Evolutionary conservation across 1,284 basidiomycete genomes (phyloP).

Genomic region (Fomitopsis schrenkii): DNA sequence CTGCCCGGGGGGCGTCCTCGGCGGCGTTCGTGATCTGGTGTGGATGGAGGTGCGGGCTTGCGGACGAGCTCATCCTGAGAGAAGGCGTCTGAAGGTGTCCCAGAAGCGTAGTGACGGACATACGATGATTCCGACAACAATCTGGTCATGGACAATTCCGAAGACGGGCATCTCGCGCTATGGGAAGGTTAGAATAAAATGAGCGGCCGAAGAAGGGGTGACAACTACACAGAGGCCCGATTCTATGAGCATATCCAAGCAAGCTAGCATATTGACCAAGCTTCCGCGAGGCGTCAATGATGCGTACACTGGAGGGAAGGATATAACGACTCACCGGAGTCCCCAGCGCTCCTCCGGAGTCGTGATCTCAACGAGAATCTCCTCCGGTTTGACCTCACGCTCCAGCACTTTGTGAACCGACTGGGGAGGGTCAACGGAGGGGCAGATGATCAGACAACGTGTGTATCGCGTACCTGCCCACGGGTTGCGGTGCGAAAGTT

Average conservation of each 20-base stretch:
- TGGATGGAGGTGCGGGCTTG: constrained; percentile 17
- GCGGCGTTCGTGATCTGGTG: background rate
- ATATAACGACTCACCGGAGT: constrained; percentile 40
- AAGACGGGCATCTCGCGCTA: constrained; percentile 76
- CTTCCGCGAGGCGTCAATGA: constrained; percentile 27
- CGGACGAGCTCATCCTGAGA: constrained; percentile 49
- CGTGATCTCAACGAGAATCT: constrained; percentile 43
- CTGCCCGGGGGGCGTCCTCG: background rate
- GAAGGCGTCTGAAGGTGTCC: background rate
- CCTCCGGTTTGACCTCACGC: constrained; percentile 62
- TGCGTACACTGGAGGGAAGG: background rate
- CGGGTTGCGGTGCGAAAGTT: constrained; percentile 58
- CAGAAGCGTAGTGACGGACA: constrained; percentile 12
- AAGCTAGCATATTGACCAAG: constrained; percentile 59
- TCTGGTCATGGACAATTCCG: constrained; percentile 52
- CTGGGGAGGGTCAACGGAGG: constrained; percentile 30
- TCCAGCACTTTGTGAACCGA: constrained; percentile 79
- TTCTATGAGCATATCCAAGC: constrained; percentile 44
- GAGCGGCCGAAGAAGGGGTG: background rate
- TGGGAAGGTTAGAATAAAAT: background rate
- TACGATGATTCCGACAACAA: constrained; percentile 67
- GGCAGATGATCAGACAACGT: background rate
- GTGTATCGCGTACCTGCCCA: constrained; percentile 47
- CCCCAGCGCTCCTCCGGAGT: constrained; percentile 72
- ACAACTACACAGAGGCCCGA: constrained; percentile 44